Evolutionary conservation across 1,284 basidiomycete genomes (phyloP), one percentile per base, ranked within the genome.

Genomic region (Mrakiaceae sp.): DNA sequence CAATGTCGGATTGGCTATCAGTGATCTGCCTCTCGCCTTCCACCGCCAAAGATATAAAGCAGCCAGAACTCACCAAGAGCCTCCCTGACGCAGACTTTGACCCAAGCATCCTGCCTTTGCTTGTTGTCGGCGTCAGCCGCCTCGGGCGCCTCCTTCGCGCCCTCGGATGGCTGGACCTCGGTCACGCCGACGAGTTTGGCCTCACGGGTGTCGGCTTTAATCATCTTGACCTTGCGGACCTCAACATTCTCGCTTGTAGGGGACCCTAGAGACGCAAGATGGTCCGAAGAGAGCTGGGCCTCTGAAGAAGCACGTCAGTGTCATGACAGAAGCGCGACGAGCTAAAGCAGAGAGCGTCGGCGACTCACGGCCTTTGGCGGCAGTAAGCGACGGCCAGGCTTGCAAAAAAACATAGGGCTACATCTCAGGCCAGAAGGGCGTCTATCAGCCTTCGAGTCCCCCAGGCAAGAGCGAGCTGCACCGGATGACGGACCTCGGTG

Each of bases 81-180:
- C 69, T 79, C 77, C 66, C 78, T 79, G 48, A 76, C 69, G n/a
- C 76, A 75, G 4, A 75, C 75, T 57, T 74, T 71, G 58, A 76
- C 70, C 73, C 78, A 79, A 56, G 73, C 74, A 12, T 71, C 67
- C 64, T 78, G 73, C 14, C 72, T 70, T 46, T 71, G 69, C 51
- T 72, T 70, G 43, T 66, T 69, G 0, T 58, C 53, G n/a, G 63
- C 63, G 3, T 64, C 58, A 4, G 43, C 51, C 0, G 64, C 50
- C 10, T 58, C 57, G 51, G 53, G 44, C 62, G 67, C 53, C 11
- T 40, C 6, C 48, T 64, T 63, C 16, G 55, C 51, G 14, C 67
- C 66, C 44, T 69, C 56, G 58, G 60, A 58, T 12, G 58, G 52
- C 50, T 7, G 53, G n/a, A 51, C 56, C 40, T 58, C 51, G 6